These are phyloP conservation scores for Penicillium griseofulvum DNA, from an alignment of 2,329 filamentous ascomycete species.

Conservation along the genomic window DNA sequence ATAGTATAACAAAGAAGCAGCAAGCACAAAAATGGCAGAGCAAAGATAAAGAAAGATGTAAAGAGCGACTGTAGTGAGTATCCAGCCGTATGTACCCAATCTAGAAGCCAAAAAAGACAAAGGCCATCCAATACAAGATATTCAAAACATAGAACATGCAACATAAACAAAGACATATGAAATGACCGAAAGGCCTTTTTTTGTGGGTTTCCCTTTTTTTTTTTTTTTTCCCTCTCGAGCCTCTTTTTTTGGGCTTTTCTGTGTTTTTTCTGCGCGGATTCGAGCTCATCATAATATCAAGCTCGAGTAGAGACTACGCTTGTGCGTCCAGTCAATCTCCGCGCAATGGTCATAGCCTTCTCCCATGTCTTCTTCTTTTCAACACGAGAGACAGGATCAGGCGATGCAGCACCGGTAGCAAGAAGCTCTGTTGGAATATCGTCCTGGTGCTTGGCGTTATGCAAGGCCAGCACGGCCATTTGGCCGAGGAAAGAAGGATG, in stretches of 20 bases:
- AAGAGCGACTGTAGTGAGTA: slow-evolving; percentile 5
- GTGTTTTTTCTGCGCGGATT: neutral
- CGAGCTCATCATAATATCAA: slow-evolving; percentile 8
- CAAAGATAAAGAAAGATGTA: neutral
- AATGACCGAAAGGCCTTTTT: neutral
- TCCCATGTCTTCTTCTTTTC: slow-evolving; percentile 28
- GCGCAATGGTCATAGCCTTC: slow-evolving; percentile 30
- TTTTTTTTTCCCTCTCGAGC: neutral
- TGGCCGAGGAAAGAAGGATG: slow-evolving; percentile 44
- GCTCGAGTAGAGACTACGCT: slow-evolving; percentile 18
- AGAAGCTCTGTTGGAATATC: slow-evolving; percentile 10
- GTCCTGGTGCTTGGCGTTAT: slow-evolving; percentile 26
- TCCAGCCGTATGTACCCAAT: neutral
- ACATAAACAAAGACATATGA: neutral
- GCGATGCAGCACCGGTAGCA: slow-evolving; percentile 12
- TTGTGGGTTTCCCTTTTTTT: slow-evolving; percentile 2
- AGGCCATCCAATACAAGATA: slow-evolving; percentile 1
- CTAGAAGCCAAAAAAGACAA: slow-evolving; percentile 3
- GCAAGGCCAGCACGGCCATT: slow-evolving; percentile 36
- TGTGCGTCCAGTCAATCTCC: slow-evolving; percentile 28
- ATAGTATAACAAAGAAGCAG: slow-evolving; percentile 2
- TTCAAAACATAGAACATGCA: neutral
- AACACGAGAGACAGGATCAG: slow-evolving; percentile 7
- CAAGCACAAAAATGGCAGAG: neutral
- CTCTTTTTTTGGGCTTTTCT: neutral